Evolutionary conservation across 129 eudicot species (phyloP), one percentile per base, ranked within the genome.

Genomic region (Flaveria brownii): DNA sequence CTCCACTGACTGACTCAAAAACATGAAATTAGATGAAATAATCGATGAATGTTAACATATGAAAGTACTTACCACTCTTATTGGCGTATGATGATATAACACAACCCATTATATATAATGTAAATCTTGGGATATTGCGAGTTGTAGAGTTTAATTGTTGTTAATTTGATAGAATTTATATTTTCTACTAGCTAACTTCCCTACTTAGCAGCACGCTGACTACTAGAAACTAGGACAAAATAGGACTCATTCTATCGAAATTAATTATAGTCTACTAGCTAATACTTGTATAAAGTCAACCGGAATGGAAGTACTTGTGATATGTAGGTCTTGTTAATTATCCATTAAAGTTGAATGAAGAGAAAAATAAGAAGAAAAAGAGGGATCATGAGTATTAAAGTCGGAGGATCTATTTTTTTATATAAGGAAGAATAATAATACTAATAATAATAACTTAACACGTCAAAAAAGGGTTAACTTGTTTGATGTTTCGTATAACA

Each of bases 91-190:
- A 70, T 22, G 74, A 70, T 47, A 23, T 47, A 23, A 70, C 74
- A 16, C 74, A 70, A 14, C 74, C 74, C 74, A 70, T 70, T 70
- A 46, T 70, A 41, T 47, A 47, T 47, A 47, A 20, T 1, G 42
- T 30, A 6, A 33, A 64, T 16, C 22, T 64, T 33, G 2, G 17
- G 18, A 8, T 20, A 26, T 12, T 30, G 70, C 47, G 20, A 30
- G 47, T 64, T 33, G 47, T 18, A 25, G 12, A 47, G 72, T 70
- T 46, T 47, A 42, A 70, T 23, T 23, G 17, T 13, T 28, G n/a
- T 23, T 60, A 60, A 59, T 60, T 60, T 60, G 41, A 23, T 23
- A 3, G n/a, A 22, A 2, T 59, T 45, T 45, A 45, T 45, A 45
- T 45, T 8, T 45, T 45, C 3, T 11, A 45, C 13, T 59, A 25